Conservation (phyloP, 345 rosid species). For the Murraya paniculata region DNA sequence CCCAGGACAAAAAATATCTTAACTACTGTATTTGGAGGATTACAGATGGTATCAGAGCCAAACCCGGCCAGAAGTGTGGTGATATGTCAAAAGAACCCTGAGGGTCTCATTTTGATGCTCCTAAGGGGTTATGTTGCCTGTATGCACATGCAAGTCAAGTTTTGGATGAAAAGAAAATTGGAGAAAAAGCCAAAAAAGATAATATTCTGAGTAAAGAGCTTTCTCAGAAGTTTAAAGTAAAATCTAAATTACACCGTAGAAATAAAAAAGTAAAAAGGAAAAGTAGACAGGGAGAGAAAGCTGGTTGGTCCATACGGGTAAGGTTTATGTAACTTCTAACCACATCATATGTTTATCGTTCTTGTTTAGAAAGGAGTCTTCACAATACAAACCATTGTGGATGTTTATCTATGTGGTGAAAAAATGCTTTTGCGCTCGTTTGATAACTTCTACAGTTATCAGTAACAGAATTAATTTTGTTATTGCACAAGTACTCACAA, state of each 20-base stretch:
- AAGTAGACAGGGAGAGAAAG: neutral
- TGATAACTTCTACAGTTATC: neutral
- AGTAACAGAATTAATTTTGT: too few relatives aligned
- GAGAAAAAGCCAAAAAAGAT: neutral
- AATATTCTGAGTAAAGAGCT: neutral
- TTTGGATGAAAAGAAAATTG: neutral
- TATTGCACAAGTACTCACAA: neutral
- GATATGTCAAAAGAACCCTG: neutral
- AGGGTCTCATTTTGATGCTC: neutral
- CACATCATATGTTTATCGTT: too few relatives aligned
- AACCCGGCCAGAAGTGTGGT: neutral
- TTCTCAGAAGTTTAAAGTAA: neutral
- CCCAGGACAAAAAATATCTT: neutral
- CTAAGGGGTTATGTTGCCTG: neutral
- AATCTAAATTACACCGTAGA: neutral
- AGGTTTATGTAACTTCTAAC: neutral
- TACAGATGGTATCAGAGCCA: neutral
- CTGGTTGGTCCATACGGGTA: neutral
- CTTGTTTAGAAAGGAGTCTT: neutral
- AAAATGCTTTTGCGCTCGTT: too few relatives aligned
- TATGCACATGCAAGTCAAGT: neutral
- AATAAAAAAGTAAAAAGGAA: too few relatives aligned
- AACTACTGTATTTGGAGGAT: neutral
- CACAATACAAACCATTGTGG: neutral
- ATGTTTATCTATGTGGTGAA: neutral